Percentiles rank a stretch among this genome's conserved stretches.
These are phyloP conservation scores for Rhodosporidiobolus sp. DNA, from an alignment of 768 basidiomycete genomes.

Conservation along the genomic window DNA sequence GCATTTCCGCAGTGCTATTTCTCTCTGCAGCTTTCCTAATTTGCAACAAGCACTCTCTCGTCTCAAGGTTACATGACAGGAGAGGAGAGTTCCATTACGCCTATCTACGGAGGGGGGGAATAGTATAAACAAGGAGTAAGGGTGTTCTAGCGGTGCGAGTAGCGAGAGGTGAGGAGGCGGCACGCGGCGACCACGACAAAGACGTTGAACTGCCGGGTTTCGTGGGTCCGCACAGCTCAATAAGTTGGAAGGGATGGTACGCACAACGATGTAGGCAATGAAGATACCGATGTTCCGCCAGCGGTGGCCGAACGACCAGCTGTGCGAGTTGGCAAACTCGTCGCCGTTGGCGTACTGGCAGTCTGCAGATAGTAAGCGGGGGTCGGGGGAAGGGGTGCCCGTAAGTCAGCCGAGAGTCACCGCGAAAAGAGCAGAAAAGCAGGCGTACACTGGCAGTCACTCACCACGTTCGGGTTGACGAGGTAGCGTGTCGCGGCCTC, in stretches of 20 bases:
- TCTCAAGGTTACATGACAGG: too few species aligned
- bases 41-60: too few species aligned
- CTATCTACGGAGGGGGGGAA: too few species aligned
- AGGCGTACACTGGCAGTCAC: conserved; percentile 58
- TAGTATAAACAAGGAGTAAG: too few species aligned
- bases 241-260: not conserved
- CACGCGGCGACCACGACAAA: conserved; percentile 36
- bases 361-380: too few species aligned
- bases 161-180: conserved; percentile 24
- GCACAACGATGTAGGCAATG: conserved; percentile 22
- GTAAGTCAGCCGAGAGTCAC: too few species aligned
- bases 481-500: conserved; percentile 66
- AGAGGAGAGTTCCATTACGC: too few species aligned
- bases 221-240: not conserved
- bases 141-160: conserved; percentile 29
- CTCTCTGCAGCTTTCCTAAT: too few species aligned
- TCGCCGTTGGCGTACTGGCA: conserved; percentile 34
- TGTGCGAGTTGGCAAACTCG: conserved; percentile 67
- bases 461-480: conserved; percentile 61
- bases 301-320: conserved; percentile 54
- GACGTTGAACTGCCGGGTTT: conserved; percentile 58
- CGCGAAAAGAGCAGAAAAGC: conserved; percentile 61
- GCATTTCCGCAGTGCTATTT: too few species aligned
- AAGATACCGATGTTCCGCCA: conserved; percentile 31
- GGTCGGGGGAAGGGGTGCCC: too few species aligned